Evolutionary conservation across 768 basidiomycete species (phyloP).

Genomic region (Xerocomus brunneocitrinus): DNA sequence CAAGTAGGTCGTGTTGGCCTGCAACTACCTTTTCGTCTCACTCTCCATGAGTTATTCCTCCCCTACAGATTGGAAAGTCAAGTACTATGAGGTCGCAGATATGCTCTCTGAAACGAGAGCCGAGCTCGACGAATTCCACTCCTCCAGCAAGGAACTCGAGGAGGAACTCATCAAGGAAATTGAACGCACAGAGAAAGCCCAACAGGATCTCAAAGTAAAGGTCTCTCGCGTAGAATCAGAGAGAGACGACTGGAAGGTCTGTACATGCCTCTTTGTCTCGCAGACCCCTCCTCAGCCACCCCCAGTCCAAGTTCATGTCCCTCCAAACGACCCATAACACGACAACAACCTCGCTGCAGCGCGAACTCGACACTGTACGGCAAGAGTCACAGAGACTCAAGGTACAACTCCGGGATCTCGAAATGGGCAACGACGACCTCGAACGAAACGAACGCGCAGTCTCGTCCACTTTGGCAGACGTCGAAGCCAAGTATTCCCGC

Average conservation of each 20-base stretch:
- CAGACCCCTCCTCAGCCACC: constrained; percentile 2
- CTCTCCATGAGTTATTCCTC: constrained; percentile 47
- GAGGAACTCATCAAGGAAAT: constrained; percentile 91
- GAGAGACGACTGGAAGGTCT: constrained; percentile 91
- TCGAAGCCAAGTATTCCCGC: constrained; percentile 85
- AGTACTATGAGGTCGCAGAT: constrained; percentile 78
- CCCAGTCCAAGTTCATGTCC: constrained; percentile 76
- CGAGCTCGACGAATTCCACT: constrained; percentile 84
- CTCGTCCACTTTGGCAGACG: constrained; percentile 73
- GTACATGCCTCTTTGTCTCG: constrained; percentile 17
- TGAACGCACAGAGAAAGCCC: constrained; percentile 79
- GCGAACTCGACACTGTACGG: constrained; percentile 79
- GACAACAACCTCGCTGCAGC: constrained; percentile 85
- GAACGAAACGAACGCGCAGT: constrained; percentile 92
- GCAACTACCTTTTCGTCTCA: constrained; percentile 17
- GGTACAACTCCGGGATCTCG: constrained; percentile 78
- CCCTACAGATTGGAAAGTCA: constrained; percentile 67
- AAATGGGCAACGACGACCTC: constrained; percentile 97
- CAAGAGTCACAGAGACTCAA: constrained; percentile 69
- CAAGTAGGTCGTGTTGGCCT: constrained; percentile 39
- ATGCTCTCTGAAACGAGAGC: constrained; percentile 80
- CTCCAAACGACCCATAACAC: constrained; percentile 89
- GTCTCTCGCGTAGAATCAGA: constrained; percentile 66
- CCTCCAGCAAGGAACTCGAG: constrained; percentile 86
- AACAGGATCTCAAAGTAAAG: constrained; percentile 74